Evolutionary conservation across 768 basidiomycete species (phyloP).

Genomic region (Ramaria sp.): DNA sequence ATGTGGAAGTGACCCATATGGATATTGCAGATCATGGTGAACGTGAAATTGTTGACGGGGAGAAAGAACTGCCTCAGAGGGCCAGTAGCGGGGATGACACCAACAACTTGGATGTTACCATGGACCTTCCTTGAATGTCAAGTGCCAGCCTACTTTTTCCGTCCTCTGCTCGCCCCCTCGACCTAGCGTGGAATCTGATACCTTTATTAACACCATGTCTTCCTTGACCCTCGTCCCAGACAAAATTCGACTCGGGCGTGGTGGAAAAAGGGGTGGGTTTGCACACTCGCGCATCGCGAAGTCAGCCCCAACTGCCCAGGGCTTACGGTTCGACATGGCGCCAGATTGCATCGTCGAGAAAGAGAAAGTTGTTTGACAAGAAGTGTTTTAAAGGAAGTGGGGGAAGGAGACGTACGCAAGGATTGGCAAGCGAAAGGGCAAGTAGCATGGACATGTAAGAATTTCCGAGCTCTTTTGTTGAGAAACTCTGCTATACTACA

Average conservation of each 20-base stretch:
- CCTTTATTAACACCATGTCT: constrained; percentile 35
- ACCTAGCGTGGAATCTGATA: constrained; percentile 26
- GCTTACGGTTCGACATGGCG: background rate
- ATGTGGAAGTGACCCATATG: constrained; percentile 10
- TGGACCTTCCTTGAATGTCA: too few relatives aligned
- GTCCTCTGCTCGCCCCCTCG: background rate
- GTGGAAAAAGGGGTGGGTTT: constrained; percentile 47
- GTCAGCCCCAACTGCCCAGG: background rate
- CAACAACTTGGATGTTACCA: too few relatives aligned
- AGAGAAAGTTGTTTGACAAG: background rate
- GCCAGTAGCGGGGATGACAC: background rate
- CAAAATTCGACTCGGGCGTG: constrained; percentile 64
- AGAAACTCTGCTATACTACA: too few relatives aligned
- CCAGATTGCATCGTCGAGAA: background rate
- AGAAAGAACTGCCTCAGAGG: constrained; percentile 10
- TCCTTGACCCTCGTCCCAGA: constrained; percentile 53
- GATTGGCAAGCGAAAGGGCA: background rate
- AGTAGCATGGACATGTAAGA: background rate
- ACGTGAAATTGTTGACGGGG: constrained; percentile 14
- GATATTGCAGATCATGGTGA: constrained; percentile 6
- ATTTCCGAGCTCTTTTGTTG: too few relatives aligned
- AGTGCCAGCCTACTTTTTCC: too few relatives aligned
- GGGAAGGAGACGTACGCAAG: background rate
- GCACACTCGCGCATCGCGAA: constrained; percentile 9
- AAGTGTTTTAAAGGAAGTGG: background rate